phyloP scores from a whole-genome alignment of 495 filamentous ascomycete genomes.

The Jackrogersella multiformis region DNA sequence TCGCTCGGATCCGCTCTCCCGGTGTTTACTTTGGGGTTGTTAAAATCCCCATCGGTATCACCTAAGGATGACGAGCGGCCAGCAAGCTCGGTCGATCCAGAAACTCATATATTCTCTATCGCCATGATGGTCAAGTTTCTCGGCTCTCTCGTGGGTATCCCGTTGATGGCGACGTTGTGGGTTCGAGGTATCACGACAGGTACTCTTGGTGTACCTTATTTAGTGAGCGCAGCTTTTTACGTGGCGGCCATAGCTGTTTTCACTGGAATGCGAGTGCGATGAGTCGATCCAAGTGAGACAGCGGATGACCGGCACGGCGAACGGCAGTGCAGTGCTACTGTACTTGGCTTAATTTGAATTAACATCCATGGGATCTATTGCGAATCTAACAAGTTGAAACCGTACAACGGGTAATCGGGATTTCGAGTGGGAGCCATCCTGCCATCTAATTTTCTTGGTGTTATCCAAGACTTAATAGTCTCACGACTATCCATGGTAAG shows the following conservation, averaged over 20 bases:
- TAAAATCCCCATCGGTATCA: conserved; percentile 49
- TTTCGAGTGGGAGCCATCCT: too few relatives aligned
- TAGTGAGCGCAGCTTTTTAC: conserved; percentile 50
- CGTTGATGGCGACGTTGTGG: conserved; percentile 55
- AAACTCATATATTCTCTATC: conserved; percentile 55
- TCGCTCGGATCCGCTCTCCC: conserved; percentile 55
- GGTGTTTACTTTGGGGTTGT: conserved; percentile 55
- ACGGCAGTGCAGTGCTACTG: neutral
- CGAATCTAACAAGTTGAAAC: too few relatives aligned
- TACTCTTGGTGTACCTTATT: conserved; percentile 26
- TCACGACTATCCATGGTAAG: conserved; percentile 9
- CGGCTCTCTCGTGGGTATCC: conserved; percentile 53
- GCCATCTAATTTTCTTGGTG: conserved; percentile 3
- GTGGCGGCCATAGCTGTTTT: conserved; percentile 41
- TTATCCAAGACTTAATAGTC: conserved; percentile 10
- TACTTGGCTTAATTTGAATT: neutral
- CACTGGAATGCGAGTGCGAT: conserved; percentile 29
- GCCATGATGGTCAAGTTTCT: conserved; percentile 59
- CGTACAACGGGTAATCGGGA: too few relatives aligned
- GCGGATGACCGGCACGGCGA: neutral
- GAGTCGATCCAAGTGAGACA: conserved; percentile 1
- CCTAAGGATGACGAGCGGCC: conserved; percentile 25
- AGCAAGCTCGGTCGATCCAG: conserved; percentile 25
- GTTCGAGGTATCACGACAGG: conserved; percentile 33
- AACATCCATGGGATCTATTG: too few relatives aligned